Conservation (phyloP, 1,139 yeast species). For the Lizanozyma gosingica region DNA sequence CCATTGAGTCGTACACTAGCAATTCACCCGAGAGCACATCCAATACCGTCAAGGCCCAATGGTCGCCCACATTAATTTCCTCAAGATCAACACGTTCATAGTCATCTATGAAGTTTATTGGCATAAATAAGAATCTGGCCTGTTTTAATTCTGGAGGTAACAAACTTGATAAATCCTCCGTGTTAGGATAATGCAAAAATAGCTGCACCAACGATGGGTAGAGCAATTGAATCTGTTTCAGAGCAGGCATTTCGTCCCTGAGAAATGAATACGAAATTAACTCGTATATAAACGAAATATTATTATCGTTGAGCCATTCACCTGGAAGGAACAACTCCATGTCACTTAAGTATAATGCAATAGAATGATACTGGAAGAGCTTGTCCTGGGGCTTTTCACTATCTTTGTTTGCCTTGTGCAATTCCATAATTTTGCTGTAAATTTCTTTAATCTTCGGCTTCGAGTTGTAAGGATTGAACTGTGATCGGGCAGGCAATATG, state of each 20-base stretch:
- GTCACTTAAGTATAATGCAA: constrained; percentile 21
- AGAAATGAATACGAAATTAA: constrained; percentile 19
- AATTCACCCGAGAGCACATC: constrained; percentile 22
- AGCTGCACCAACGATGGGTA: constrained; percentile 34
- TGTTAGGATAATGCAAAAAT: constrained; percentile 26
- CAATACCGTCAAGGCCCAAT: constrained; percentile 33
- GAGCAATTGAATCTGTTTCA: constrained; percentile 21
- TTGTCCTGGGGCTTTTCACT: constrained; percentile 9
- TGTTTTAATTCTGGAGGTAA: constrained; percentile 24
- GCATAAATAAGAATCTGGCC: constrained; percentile 30
- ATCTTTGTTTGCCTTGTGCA: constrained; percentile 5
- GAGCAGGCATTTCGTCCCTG: constrained; percentile 1
- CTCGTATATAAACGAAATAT: constrained; percentile 56
- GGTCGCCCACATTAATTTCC: constrained; percentile 32
- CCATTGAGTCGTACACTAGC: constrained; percentile 35
- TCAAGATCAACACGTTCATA: constrained; percentile 19
- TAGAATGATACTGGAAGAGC: constrained; percentile 30
- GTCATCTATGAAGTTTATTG: constrained; percentile 32
- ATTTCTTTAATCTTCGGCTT: constrained; percentile 16
- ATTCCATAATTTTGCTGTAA: constrained; percentile 10
- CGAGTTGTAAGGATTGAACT: constrained; percentile 15
- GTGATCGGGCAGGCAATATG: constrained; percentile 1
- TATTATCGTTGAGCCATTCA: constrained; percentile 71
- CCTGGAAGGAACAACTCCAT: constrained; percentile 15
- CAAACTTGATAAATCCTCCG: constrained; percentile 17